Evolutionary conservation across 352 stramenopile species (phyloP).

Genomic region (Pythium grandisporangium): DNA sequence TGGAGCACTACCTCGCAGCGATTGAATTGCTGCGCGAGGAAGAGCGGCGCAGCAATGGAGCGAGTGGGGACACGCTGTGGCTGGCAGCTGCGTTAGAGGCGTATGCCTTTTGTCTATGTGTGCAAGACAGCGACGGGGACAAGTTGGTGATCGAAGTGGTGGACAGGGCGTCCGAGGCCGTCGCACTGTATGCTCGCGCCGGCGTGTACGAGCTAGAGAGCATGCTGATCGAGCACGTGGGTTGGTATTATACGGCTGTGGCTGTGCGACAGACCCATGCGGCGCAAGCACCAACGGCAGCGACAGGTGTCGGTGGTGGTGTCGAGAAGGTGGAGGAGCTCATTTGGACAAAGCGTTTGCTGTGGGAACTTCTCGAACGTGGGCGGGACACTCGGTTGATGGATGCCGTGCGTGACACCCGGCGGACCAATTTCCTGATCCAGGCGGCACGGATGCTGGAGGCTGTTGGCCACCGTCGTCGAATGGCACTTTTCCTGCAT

Average conservation of each 20-base stretch:
- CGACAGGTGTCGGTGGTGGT: constrained; percentile 13
- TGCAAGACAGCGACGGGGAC: constrained; percentile 25
- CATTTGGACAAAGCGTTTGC: constrained; percentile 59
- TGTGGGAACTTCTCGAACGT: constrained; percentile 61
- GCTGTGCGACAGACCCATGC: no score
- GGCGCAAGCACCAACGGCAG: no score
- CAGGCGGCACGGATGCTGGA: constrained; percentile 63
- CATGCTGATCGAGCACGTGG: constrained; percentile 55
- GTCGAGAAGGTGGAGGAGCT: constrained; percentile 35
- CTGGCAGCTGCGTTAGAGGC: constrained; percentile 74
- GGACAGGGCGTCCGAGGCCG: constrained; percentile 68
- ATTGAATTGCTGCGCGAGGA: constrained; percentile 74
- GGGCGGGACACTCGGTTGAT: constrained; percentile 43
- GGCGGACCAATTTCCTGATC: constrained; percentile 59
- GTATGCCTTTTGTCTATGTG: constrained; percentile 53
- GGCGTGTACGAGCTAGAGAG: constrained; percentile 63
- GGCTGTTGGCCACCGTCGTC: constrained; percentile 38
- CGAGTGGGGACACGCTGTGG: constrained; percentile 55
- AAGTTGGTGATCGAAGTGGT: constrained; percentile 69
- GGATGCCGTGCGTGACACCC: constrained; percentile 28
- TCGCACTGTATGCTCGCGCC: constrained; percentile 54
- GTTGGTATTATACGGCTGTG: constrained; percentile 63
- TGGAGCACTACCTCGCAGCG: constrained; percentile 60
- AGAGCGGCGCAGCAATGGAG: constrained; percentile 46
- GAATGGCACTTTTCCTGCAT: constrained; percentile 64